Base-by-base conservation (phyloP, 176 grass and related monocot genomes). In the Phyllostachys edulis region DNA sequence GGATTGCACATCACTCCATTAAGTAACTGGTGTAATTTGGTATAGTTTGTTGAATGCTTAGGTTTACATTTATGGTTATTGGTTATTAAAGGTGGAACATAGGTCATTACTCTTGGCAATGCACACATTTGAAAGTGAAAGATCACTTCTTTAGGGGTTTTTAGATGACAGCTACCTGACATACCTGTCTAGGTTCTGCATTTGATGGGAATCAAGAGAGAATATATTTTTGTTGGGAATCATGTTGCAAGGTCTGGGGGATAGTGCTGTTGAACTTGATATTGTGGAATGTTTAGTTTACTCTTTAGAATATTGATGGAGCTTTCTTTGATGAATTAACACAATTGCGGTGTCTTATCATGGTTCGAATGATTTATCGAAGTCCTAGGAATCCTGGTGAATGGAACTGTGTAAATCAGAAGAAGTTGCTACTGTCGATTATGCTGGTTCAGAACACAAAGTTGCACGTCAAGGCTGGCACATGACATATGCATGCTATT, bases 141-240 rank as follows among this genome's bases (percentile, higher is more conserved):
- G 73, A 82, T 77, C 39, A 14, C 82, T 52, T 76, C 9, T 82
- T 76, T 61, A 47, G 8, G 13, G 68, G 70, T 60, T 39, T 44
- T 74, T 49, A 38, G 1, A 24, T 47, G 46, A 36, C 64, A 79
- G 16, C 47, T 65, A 39, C 51, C 20, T 52, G 55, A 71, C 64
- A 57, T 63, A 37, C 45, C 36, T 5, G 1, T 63, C 4, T 11
- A 57, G 27, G 66, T 76, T 73, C 44, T 51, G 68, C 65, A 55
- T 32, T 66, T 38, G 26, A 72, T 56, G 16, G 21, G 47, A 62
- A 46, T 72, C 38, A 82, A 60, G 24, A 60, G 38, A 45, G 3
- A 59, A 11, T n/a, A 38, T 86, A 49, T 78, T 50, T 78, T 77
- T 77, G 55, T n/a, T 66, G 5, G 56, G 66, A 86, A 66, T 78